Conservation (phyloP, 2,329 filamentous ascomycete genomes). For the Xylariaceae sp. region DNA sequence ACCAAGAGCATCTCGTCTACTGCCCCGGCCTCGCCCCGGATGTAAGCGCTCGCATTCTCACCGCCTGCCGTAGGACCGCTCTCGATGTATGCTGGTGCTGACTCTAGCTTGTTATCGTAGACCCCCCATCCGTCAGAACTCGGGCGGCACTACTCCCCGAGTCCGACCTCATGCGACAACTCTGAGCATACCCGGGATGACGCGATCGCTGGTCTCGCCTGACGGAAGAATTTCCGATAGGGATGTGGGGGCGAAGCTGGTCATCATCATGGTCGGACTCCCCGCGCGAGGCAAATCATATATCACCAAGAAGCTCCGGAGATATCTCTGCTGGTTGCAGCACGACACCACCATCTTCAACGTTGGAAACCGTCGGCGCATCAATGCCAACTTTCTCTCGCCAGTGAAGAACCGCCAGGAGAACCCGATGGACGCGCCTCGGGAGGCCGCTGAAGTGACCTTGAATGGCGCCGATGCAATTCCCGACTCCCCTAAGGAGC, state of each 20-base stretch:
- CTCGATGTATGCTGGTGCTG: conserved; percentile 6
- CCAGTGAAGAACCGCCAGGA: conserved; percentile 28
- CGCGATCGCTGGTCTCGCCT: conserved; percentile 87
- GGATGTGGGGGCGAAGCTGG: conserved; percentile 91
- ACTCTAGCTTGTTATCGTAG: no score
- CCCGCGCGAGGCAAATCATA: conserved; percentile 96
- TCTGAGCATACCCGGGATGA: conserved; percentile 93
- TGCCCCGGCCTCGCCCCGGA: conserved; percentile 49
- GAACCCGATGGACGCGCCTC: conserved; percentile 35
- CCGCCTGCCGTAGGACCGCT: not conserved
- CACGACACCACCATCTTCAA: conserved; percentile 97
- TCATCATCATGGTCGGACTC: conserved; percentile 97
- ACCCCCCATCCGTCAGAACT: conserved; percentile 63
- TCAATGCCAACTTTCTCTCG: conserved; percentile 54
- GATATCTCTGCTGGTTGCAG: conserved; percentile 95
- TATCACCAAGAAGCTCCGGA: conserved; percentile 94
- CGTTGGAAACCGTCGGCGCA: conserved; percentile 81
- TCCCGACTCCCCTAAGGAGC: conserved; percentile 24
- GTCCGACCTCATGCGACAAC: conserved; percentile 82
- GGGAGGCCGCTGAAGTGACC: conserved; percentile 49
- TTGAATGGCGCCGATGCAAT: conserved; percentile 40
- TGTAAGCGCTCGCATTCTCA: conserved; percentile 39
- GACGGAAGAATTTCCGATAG: conserved; percentile 89
- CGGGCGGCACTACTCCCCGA: conserved; percentile 68
- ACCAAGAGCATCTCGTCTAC: conserved; percentile 51